A percentile compares a stretch with the other conserved stretches of the same genome.
These are phyloP conservation scores for Termitomyces sp. DNA, from an alignment of 768 basidiomycete genomes.

Conservation along the genomic window DNA sequence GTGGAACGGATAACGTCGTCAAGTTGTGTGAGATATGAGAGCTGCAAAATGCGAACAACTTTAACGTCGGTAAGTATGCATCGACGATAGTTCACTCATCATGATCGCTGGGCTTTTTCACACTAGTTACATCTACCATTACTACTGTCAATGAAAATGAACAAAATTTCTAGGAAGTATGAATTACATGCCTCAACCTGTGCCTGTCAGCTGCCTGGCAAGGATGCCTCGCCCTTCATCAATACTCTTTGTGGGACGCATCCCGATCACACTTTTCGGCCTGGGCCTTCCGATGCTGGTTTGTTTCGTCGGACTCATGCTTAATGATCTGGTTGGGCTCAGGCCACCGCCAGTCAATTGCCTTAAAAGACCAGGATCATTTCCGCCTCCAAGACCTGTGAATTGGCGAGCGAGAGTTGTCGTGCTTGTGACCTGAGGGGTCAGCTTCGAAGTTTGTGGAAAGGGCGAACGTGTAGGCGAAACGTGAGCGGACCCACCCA, in stretches of 20 bases:
- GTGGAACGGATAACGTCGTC: too few species aligned
- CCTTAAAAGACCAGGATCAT: conserved; percentile 34
- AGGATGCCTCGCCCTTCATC: conserved; percentile 72
- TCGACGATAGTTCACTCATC: not conserved
- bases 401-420: conserved; percentile 75
- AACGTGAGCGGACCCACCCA: conserved; percentile 42
- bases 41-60: not conserved
- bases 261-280: conserved; percentile 76
- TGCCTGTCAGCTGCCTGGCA: conserved; percentile 75
- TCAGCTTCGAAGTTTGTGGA: conserved; percentile 32
- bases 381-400: conserved; percentile 49
- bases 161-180: not conserved
- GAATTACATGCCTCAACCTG: conserved; percentile 9
- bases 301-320: conserved; percentile 74
- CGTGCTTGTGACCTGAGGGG: conserved; percentile 59
- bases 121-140: not conserved
- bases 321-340: conserved; percentile 57
- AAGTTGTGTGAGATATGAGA: too few species aligned
- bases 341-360: conserved; percentile 66
- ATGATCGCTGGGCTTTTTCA: not conserved
- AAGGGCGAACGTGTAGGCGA: conserved; percentile 50
- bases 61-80: not conserved
- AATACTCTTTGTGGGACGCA: conserved; percentile 52
- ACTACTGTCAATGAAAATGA: not conserved
- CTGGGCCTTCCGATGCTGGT: conserved; percentile 47